phyloP scores from a whole-genome alignment of 1,284 basidiomycete species.

The Waitea zeae region DNA sequence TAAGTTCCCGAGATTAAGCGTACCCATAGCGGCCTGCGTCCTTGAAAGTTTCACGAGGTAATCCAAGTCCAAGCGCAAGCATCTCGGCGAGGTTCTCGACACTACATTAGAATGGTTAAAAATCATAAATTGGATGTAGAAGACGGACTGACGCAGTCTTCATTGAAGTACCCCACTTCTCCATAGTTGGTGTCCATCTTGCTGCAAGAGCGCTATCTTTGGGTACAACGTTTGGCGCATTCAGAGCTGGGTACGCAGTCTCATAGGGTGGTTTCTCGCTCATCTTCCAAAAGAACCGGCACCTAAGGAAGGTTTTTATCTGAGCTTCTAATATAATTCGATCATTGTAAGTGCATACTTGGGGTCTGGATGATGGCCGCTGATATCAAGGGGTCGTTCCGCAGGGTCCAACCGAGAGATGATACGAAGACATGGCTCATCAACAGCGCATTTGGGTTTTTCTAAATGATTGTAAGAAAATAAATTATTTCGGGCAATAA shows the following conservation, averaged over 20 bases:
- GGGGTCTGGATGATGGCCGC: slow-evolving; percentile 66
- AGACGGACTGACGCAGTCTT: slow-evolving; percentile 54
- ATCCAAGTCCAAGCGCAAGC: slow-evolving; percentile 64
- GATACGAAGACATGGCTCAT: slow-evolving; percentile 55
- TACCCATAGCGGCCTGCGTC: slow-evolving; percentile 73
- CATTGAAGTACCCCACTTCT: slow-evolving; percentile 75
- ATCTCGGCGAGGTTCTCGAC: slow-evolving; percentile 72
- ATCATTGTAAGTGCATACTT: too few species aligned
- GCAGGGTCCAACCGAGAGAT: slow-evolving; percentile 55
- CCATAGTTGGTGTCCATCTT: slow-evolving; percentile 54
- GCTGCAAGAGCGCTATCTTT: slow-evolving; percentile 30
- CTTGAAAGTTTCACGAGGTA: slow-evolving; percentile 48
- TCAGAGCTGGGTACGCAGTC: slow-evolving; percentile 57
- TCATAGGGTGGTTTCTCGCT: slow-evolving; percentile 56
- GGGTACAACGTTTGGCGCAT: slow-evolving; percentile 70
- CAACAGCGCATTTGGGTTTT: slow-evolving; percentile 72
- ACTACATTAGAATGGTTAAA: slow-evolving; percentile 20
- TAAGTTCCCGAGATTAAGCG: slow-evolving; percentile 9
- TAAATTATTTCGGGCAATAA: background rate
- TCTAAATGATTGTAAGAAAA: slow-evolving; percentile 27
- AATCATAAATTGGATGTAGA: too few species aligned
- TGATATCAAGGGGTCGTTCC: slow-evolving; percentile 72
- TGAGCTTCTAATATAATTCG: too few species aligned
- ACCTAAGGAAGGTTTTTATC: too few species aligned
- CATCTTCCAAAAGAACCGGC: slow-evolving; percentile 88